Evolutionary conservation across 2,329 filamentous ascomycete species (phyloP).

Genomic region (Colletotrichum sp.): DNA sequence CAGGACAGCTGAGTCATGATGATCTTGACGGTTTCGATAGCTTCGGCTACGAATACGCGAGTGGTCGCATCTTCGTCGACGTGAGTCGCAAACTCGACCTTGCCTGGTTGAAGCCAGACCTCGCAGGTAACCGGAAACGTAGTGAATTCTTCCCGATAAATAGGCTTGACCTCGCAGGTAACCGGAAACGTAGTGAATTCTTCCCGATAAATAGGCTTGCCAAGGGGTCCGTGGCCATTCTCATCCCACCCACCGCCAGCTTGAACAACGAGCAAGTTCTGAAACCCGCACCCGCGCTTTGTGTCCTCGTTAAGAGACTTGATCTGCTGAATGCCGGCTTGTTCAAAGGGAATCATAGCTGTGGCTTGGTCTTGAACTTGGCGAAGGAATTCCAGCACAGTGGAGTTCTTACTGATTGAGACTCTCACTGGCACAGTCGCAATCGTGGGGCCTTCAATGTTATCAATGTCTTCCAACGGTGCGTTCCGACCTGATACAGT

Average conservation of each 20-base stretch:
- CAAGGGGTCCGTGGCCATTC: not conserved
- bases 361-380: conserved; percentile 20
- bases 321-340: conserved; percentile 25
- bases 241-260: conserved; percentile 13
- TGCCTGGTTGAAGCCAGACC: not conserved
- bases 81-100: conserved; percentile 9
- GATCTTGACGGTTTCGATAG: not conserved
- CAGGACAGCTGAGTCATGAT: not conserved
- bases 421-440: conserved; percentile 33
- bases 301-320: conserved; percentile 16
- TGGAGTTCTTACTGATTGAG: conserved; percentile 1
- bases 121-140: conserved; percentile 13
- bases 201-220: conserved; percentile 8
- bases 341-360: conserved; percentile 27
- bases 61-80: conserved; percentile 9
- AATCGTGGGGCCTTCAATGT: conserved; percentile 33
- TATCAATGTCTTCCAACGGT: conserved; percentile 27
- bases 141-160: conserved; percentile 14
- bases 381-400: not conserved
- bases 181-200: conserved; percentile 16
- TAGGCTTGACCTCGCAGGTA: conserved; percentile 12
- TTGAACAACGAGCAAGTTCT: conserved; percentile 34
- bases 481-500: conserved; percentile 33
- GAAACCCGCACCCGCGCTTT: conserved; percentile 26
- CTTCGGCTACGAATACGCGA: not conserved